Evolutionary conservation across 2,329 filamentous ascomycete species (phyloP).

Genomic region (Calonectria leucothoes): DNA sequence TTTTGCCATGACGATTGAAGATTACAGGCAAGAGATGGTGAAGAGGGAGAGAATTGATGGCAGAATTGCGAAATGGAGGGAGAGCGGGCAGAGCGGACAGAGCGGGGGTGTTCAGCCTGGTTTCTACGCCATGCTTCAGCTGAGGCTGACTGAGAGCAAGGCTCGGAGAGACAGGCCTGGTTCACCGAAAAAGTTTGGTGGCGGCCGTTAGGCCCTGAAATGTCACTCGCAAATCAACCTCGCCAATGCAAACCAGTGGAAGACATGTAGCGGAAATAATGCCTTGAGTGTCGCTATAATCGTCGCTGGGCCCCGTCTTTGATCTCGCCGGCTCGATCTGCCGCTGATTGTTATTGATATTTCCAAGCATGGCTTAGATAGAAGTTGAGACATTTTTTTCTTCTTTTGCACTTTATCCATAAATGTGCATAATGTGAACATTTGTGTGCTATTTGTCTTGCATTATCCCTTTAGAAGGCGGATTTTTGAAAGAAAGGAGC

Average conservation of each 20-base stretch:
- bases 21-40: no score
- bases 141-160: not conserved
- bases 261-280: not conserved
- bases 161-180: not conserved
- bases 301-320: not conserved
- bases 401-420: not conserved
- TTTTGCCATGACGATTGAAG: not conserved
- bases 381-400: not conserved
- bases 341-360: not conserved
- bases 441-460: not conserved
- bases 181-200: not conserved
- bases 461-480: not conserved
- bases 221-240: not conserved
- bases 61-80: not conserved
- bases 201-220: not conserved
- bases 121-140: not conserved
- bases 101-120: not conserved
- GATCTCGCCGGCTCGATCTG: not conserved
- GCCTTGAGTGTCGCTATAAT: not conserved
- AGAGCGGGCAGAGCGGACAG: not conserved
- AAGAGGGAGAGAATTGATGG: not conserved
- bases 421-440: not conserved
- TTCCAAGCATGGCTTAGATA: not conserved
- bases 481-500: not conserved
- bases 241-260: not conserved